A percentile compares a stretch with the other conserved stretches of the same genome.
phyloP scores from a whole-genome alignment of 2,329 filamentous ascomycete species.

The Dactylonectria macrodidyma region DNA sequence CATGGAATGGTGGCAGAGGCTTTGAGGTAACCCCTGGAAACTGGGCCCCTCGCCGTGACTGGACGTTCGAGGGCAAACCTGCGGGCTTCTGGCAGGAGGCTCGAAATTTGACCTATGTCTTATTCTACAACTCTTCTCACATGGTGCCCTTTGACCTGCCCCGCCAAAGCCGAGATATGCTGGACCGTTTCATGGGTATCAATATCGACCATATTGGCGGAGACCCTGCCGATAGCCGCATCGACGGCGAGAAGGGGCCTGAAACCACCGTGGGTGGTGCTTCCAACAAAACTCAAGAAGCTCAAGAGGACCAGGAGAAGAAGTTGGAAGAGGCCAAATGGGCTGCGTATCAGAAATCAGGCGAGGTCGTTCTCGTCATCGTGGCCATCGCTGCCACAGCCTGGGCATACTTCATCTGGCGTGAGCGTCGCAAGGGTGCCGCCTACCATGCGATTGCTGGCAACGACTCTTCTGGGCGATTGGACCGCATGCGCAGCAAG shows the following conservation, averaged over 20 bases:
- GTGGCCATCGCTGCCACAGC: slow-evolving; percentile 80
- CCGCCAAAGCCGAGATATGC: slow-evolving; percentile 91
- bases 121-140: slow-evolving; percentile 96
- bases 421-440: slow-evolving; percentile 68
- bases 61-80: slow-evolving; percentile 90
- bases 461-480: slow-evolving; percentile 53
- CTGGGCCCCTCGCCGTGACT: slow-evolving; percentile 92
- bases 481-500: slow-evolving; percentile 66
- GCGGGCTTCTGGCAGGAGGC: slow-evolving; percentile 96
- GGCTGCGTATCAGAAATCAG: slow-evolving; percentile 89
- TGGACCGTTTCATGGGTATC: slow-evolving; percentile 95
- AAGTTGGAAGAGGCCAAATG: slow-evolving; percentile 87
- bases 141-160: slow-evolving; percentile 98
- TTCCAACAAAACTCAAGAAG: slow-evolving; percentile 68
- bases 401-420: slow-evolving; percentile 84
- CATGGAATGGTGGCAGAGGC: slow-evolving; percentile 92
- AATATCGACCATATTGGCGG: slow-evolving; percentile 93
- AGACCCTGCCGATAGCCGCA: slow-evolving; percentile 80
- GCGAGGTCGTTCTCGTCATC: slow-evolving; percentile 87
- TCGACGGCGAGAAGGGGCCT: slow-evolving; percentile 88
- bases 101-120: slow-evolving; percentile 93
- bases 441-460: slow-evolving; percentile 68
- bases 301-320: slow-evolving; percentile 71
- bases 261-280: slow-evolving; percentile 84
- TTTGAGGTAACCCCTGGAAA: slow-evolving; percentile 91